Percentiles rank a stretch among this genome's conserved stretches.
Conservation (phyloP, 768 basidiomycete genomes). For the Holtermanniella nyarrowii region DNA sequence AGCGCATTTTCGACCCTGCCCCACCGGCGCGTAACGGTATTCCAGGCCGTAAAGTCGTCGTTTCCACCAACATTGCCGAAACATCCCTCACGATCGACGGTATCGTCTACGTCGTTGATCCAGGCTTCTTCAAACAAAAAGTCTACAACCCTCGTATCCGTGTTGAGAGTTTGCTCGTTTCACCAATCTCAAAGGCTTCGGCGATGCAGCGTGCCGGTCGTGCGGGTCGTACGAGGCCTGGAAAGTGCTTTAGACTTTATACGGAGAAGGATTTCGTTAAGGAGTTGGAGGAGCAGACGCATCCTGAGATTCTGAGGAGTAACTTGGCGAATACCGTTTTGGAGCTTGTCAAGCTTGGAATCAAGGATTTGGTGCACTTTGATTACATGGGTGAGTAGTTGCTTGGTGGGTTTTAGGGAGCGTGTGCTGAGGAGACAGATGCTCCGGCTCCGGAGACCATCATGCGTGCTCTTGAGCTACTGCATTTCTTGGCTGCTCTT, state of each 20-base stretch:
- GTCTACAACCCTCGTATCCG: slow-evolving; percentile 96
- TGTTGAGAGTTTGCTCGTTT: slow-evolving; percentile 84
- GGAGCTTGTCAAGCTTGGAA: slow-evolving; percentile 85
- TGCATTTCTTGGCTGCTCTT: slow-evolving; percentile 83
- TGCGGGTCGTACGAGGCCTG: slow-evolving; percentile 88
- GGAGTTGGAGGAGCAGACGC: slow-evolving; percentile 92
- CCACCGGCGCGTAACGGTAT: slow-evolving; percentile 63
- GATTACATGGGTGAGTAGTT: slow-evolving; percentile 55
- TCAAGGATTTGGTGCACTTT: slow-evolving; percentile 81
- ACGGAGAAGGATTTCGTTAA: slow-evolving; percentile 95
- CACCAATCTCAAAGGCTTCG: slow-evolving; percentile 91
- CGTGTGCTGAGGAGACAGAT: too few relatives aligned
- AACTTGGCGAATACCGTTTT: slow-evolving; percentile 89
- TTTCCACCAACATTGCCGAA: slow-evolving; percentile 96
- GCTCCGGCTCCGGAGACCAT: slow-evolving; percentile 91
- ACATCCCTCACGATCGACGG: slow-evolving; percentile 96
- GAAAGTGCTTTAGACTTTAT: slow-evolving; percentile 93
- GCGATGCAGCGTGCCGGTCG: slow-evolving; percentile 94
- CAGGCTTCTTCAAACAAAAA: slow-evolving; percentile 95
- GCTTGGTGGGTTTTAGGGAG: too few relatives aligned
- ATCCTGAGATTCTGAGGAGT: slow-evolving; percentile 87
- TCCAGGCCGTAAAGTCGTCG: slow-evolving; percentile 82
- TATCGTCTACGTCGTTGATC: slow-evolving; percentile 98
- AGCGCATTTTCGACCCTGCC: slow-evolving; percentile 87
- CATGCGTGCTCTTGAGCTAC: slow-evolving; percentile 87